Base-by-base conservation (phyloP, 2,329 filamentous ascomycete genomes). In the Seiridium unicorne region DNA sequence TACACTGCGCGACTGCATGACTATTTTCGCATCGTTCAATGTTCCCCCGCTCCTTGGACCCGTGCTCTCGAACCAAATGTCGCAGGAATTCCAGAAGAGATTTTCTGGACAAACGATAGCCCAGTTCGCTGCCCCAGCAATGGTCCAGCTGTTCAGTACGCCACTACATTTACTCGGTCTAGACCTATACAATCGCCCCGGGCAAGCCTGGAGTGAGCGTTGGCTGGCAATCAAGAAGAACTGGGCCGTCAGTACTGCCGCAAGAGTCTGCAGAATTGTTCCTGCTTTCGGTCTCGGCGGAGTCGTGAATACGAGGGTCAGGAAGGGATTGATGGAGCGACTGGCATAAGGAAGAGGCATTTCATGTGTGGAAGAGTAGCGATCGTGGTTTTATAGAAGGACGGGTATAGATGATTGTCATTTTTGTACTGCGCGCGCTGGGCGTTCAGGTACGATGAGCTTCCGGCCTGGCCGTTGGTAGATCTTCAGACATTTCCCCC, bases 1-100 rank as follows among this genome's bases (percentile, higher is more conserved):
- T 79, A 88, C 91, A 3, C 71, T 89, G 59, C 87, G 93, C 67
- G 93, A 97, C 77, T 92, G 89, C 75, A 78, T 96, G 63, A 97
- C 93, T 56, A 93, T 97, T 68, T 96, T 96, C 73, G 92, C 92
- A 4, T 91, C 87, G 10, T 98, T 97, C 83, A 97, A 97, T 72
- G 79, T 97, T 2, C 94, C 94, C 0, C 85, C 91, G 0, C 70
- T 95, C 2, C 80, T 97, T 8, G 91, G 91, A 0, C 92, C 92
- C 0, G 75, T 79, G 5, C 77, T 97, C 26, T 84, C 82, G 11
- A 76, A 82, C 18, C 78, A 80, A 35, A 70, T 89, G 62, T 77
- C 72, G 55, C 79, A 81, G 59, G 83, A 84, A 63, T 73, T 87
- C 38, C 76, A 86, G 13, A 77, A 70, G 54, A 67, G 61, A 26